Conservation (phyloP, 2,329 filamentous ascomycete species). For the Fusarium keratoplasticum region DNA sequence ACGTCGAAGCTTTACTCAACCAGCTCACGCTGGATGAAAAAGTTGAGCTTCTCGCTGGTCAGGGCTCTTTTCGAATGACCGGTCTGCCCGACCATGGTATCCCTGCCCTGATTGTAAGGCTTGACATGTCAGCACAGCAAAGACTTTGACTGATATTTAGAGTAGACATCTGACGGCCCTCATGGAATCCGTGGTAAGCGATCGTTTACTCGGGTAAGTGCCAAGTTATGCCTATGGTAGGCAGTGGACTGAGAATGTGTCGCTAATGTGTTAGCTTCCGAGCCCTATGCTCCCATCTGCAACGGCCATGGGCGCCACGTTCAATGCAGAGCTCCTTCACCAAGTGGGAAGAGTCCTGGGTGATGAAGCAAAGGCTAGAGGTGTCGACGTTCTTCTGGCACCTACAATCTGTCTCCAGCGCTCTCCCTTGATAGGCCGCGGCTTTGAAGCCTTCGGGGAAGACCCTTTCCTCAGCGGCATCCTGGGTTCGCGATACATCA, state of each 20-base stretch:
- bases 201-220: slow-evolving; percentile 36
- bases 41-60: slow-evolving; percentile 34
- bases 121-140: not conserved
- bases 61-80: slow-evolving; percentile 36
- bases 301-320: slow-evolving; percentile 67
- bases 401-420: slow-evolving; percentile 55
- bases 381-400: slow-evolving; percentile 70
- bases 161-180: slow-evolving; percentile 36
- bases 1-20: slow-evolving; percentile 27
- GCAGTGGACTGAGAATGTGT: too few relatives aligned
- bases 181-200: slow-evolving; percentile 38
- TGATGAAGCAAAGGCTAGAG: slow-evolving; percentile 65
- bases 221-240: fast-evolving
- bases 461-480: slow-evolving; percentile 55
- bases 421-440: slow-evolving; percentile 55
- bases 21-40: slow-evolving; percentile 37
- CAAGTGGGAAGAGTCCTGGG: slow-evolving; percentile 68
- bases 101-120: slow-evolving; percentile 28
- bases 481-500: slow-evolving; percentile 47
- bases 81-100: slow-evolving; percentile 25
- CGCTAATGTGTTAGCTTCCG: slow-evolving; percentile 50
- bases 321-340: slow-evolving; percentile 68
- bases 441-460: slow-evolving; percentile 56
- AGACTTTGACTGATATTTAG: not conserved
- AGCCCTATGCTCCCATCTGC: slow-evolving; percentile 47